Evolutionary conservation across 2,329 filamentous ascomycete species (phyloP).

Genomic region (Aspergillus ruber): DNA sequence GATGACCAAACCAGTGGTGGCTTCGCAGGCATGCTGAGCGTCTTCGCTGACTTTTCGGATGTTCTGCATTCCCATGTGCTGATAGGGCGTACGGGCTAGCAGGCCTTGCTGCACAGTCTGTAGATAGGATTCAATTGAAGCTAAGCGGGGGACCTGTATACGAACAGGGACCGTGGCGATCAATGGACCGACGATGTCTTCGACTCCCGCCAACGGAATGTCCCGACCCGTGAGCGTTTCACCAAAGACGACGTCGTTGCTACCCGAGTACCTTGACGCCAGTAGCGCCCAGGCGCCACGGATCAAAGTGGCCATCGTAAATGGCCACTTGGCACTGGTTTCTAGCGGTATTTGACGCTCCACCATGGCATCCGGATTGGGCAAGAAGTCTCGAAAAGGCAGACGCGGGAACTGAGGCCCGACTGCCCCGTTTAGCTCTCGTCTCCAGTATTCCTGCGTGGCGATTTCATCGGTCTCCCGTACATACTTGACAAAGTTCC

Average conservation of each 20-base stretch:
- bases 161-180: conserved; percentile 46
- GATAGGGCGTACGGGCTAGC: too few relatives aligned
- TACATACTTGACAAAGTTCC: conserved; percentile 43
- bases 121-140: too few relatives aligned
- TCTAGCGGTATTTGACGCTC: conserved; percentile 37
- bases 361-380: conserved; percentile 31
- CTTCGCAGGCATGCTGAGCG: too few relatives aligned
- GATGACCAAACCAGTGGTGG: too few relatives aligned
- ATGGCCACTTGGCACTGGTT: conserved; percentile 34
- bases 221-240: conserved; percentile 47
- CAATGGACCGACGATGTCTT: conserved; percentile 44
- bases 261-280: conserved; percentile 39
- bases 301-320: conserved; percentile 24
- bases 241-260: conserved; percentile 44
- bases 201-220: conserved; percentile 39
- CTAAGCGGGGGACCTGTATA: conserved; percentile 14
- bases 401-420: conserved; percentile 46
- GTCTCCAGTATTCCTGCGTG: conserved; percentile 44
- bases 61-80: too few relatives aligned
- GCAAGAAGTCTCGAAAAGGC: conserved; percentile 43
- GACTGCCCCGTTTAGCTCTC: conserved; percentile 39
- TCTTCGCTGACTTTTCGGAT: too few relatives aligned
- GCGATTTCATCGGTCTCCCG: conserved; percentile 34
- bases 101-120: too few relatives aligned
- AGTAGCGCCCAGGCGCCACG: conserved; percentile 46